Evolutionary conservation across 176 grass and related monocot genomes (phyloP).

Genomic region (Hsuehochloa calcarea): DNA sequence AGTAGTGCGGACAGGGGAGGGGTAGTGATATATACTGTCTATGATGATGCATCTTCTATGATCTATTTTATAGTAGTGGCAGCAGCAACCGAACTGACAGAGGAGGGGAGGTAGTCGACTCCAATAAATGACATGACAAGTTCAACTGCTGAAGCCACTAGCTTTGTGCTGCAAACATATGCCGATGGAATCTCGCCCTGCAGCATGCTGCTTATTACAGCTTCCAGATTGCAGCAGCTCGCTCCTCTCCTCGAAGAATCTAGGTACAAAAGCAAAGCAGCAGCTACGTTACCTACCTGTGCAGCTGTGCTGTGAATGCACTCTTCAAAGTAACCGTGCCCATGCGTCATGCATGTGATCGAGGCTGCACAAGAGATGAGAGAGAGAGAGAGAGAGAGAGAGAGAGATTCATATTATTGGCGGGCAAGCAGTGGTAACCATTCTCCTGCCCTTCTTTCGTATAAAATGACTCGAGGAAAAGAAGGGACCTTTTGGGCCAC

Average conservation of each 20-base stretch:
- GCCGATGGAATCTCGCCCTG: conserved; percentile 31
- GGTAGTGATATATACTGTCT: no score
- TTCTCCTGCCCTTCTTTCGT: conserved; percentile 18
- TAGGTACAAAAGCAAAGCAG: background rate
- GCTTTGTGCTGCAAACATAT: background rate
- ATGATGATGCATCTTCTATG: no score
- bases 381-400: no score
- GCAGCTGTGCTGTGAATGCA: background rate
- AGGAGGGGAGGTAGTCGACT: background rate
- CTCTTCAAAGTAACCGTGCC: background rate
- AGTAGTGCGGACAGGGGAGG: no score
- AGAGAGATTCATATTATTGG: conserved; percentile 7
- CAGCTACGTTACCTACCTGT: no score
- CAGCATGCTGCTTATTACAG: background rate
- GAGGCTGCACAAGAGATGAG: background rate
- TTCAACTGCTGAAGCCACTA: background rate
- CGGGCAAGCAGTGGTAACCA: conserved; percentile 3
- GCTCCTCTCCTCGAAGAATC: conserved; percentile 19
- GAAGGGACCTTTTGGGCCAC: conserved; percentile 42
- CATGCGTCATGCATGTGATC: background rate
- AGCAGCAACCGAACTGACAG: background rate
- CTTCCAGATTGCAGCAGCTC: conserved; percentile 27
- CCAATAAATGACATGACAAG: conserved; percentile 17
- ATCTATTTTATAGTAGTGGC: no score
- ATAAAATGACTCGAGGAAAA: conserved; percentile 49